Evolutionary conservation across 2,329 filamentous ascomycete genomes (phyloP).

Genomic region (Thermoascus crustaceus): DNA sequence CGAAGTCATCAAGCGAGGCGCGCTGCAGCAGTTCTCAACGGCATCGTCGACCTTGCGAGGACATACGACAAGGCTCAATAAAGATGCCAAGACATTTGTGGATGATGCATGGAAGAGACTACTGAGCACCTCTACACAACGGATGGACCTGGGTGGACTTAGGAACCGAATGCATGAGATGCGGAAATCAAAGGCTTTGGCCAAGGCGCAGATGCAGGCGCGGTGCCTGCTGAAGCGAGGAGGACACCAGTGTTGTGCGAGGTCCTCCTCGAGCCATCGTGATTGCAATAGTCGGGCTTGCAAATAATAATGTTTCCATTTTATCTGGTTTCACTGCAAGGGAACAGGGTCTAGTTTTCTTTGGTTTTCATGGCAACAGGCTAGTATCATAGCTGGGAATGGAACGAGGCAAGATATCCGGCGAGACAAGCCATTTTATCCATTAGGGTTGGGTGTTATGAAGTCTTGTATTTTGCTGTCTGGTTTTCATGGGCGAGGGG

Average conservation of each 20-base stretch:
- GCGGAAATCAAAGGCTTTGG: slow-evolving; percentile 21
- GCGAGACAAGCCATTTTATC: neutral
- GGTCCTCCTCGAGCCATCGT: slow-evolving; percentile 3
- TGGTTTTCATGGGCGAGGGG: neutral
- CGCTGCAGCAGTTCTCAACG: slow-evolving; percentile 22
- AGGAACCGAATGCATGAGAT: slow-evolving; percentile 20
- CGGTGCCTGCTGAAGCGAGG: slow-evolving; percentile 20
- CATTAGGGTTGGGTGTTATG: neutral
- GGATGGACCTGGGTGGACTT: slow-evolving; percentile 18
- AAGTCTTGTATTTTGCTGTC: neutral
- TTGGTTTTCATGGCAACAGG: too few relatives aligned
- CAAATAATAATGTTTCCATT: too few relatives aligned
- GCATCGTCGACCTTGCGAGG: slow-evolving; percentile 25
- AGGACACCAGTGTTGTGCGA: slow-evolving; percentile 7
- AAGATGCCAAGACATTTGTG: slow-evolving; percentile 20
- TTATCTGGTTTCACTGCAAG: too few relatives aligned
- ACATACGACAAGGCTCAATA: slow-evolving; percentile 20
- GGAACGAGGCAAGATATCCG: neutral
- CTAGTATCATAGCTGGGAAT: too few relatives aligned
- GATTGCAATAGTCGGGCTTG: neutral
- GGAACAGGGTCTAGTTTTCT: too few relatives aligned
- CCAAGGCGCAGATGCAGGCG: slow-evolving; percentile 28
- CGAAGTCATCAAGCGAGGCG: slow-evolving; percentile 21
- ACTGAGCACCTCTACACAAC: slow-evolving; percentile 17
- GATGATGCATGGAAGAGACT: slow-evolving; percentile 20